Evolutionary conservation across 768 basidiomycete genomes (phyloP).

Genomic region (Naganishia onofrii): DNA sequence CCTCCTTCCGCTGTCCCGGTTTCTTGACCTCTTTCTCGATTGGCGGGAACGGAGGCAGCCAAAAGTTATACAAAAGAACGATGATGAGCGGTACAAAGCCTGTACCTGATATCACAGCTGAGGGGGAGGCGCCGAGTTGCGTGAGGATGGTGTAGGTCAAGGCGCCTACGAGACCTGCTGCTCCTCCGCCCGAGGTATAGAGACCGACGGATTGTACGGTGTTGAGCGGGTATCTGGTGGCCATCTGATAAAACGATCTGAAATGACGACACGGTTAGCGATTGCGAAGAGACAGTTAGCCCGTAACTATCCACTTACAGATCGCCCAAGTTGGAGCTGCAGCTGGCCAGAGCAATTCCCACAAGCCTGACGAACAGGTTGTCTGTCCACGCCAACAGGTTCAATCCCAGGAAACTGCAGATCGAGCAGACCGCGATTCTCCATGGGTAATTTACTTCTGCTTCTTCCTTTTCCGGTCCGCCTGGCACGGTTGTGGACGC

Average conservation of each 20-base stretch:
- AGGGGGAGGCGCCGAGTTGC: slow-evolving; percentile 30
- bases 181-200: slow-evolving; percentile 31
- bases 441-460: slow-evolving; percentile 29
- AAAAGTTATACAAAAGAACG: slow-evolving; percentile 29
- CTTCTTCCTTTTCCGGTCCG: slow-evolving; percentile 25
- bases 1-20: slow-evolving; percentile 22
- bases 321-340: slow-evolving; percentile 30
- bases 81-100: slow-evolving; percentile 28
- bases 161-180: slow-evolving; percentile 31
- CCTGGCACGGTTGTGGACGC: neutral
- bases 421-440: slow-evolving; percentile 26
- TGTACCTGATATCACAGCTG: slow-evolving; percentile 32
- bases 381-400: slow-evolving; percentile 26
- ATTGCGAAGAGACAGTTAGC: too few species aligned
- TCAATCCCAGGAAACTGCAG: slow-evolving; percentile 28
- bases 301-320: slow-evolving; percentile 9
- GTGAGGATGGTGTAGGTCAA: slow-evolving; percentile 30
- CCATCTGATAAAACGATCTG: slow-evolving; percentile 30
- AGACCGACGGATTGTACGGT: slow-evolving; percentile 30
- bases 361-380: slow-evolving; percentile 19
- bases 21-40: slow-evolving; percentile 22
- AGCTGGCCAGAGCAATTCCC: slow-evolving; percentile 28
- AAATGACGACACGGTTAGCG: neutral
- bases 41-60: slow-evolving; percentile 27
- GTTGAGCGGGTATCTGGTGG: slow-evolving; percentile 26